These are phyloP conservation scores for Lecanicillium sp. DNA, from an alignment of 2,329 filamentous ascomycete genomes.

Conservation along the genomic window DNA sequence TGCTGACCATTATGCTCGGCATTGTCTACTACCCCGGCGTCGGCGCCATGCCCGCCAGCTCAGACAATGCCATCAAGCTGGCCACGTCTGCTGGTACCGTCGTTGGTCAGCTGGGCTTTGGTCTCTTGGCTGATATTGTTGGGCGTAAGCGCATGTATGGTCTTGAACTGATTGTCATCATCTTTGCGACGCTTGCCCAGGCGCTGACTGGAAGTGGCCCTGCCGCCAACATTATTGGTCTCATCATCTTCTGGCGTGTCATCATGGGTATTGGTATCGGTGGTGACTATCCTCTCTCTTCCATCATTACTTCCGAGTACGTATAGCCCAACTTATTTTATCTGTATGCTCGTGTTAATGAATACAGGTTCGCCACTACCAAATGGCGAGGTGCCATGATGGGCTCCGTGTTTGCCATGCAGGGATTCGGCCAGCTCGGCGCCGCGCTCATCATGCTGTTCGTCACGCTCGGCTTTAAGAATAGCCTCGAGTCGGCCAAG, in stretches of 20 bases:
- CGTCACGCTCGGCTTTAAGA: slow-evolving; percentile 63
- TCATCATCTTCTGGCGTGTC: slow-evolving; percentile 75
- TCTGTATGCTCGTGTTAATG: no score
- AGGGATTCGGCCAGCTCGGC: slow-evolving; percentile 72
- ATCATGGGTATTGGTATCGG: slow-evolving; percentile 49
- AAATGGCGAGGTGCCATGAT: slow-evolving; percentile 86
- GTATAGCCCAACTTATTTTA: no score
- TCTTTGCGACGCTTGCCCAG: slow-evolving; percentile 69
- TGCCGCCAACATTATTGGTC: slow-evolving; percentile 54
- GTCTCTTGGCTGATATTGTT: slow-evolving; percentile 67
- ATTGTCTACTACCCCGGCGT: slow-evolving; percentile 62
- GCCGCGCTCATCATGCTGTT: slow-evolving; percentile 72
- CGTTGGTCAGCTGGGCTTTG: slow-evolving; percentile 74
- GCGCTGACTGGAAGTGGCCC: slow-evolving; percentile 56
- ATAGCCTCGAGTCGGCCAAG: slow-evolving; percentile 45
- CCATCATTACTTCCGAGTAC: slow-evolving; percentile 77
- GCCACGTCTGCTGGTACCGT: slow-evolving; percentile 79
- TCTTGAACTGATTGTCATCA: slow-evolving; percentile 71
- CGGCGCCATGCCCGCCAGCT: slow-evolving; percentile 54
- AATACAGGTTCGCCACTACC: slow-evolving; percentile 57
- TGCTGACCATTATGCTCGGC: slow-evolving; percentile 68
- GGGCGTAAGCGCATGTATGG: slow-evolving; percentile 70
- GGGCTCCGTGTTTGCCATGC: slow-evolving; percentile 80
- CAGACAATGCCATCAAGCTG: slow-evolving; percentile 79
- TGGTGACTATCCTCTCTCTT: slow-evolving; percentile 69